Evolutionary conservation across 495 filamentous ascomycete species (phyloP).

Genomic region (Saxophila tyrrhenica): DNA sequence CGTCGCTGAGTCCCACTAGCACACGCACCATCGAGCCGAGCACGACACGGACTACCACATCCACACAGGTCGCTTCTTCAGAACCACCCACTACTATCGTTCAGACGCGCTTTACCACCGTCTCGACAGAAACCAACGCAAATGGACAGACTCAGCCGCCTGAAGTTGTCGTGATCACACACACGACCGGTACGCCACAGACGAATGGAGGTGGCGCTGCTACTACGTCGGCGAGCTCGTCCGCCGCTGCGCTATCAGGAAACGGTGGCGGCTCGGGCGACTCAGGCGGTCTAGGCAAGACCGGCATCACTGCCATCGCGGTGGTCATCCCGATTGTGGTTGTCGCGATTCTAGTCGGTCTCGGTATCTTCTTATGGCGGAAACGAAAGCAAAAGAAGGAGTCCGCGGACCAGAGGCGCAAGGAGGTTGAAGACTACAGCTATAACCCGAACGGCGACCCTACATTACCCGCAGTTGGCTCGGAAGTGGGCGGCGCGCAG

Average conservation of each 20-base stretch:
- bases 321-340: conserved; percentile 88
- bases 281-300: conserved; percentile 42
- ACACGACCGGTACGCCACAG: neutral
- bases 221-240: neutral
- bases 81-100: neutral
- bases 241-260: neutral
- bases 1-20: neutral
- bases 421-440: conserved; percentile 91
- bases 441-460: conserved; percentile 95
- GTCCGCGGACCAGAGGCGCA: conserved; percentile 75
- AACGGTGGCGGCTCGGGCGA: neutral
- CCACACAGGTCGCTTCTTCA: neutral
- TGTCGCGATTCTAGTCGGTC: conserved; percentile 69
- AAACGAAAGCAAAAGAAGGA: conserved; percentile 73
- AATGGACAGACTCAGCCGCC: neutral
- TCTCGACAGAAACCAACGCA: neutral
- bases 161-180: neutral
- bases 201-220: neutral
- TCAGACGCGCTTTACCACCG: neutral
- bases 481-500: conserved; percentile 36
- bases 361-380: conserved; percentile 72
- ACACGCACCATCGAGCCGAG: neutral
- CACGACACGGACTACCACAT: neutral
- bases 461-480: conserved; percentile 53
- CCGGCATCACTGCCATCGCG: conserved; percentile 74